Evolutionary conservation across 352 stramenopile genomes (phyloP).

Genomic region (Globisporangium viniferum): DNA sequence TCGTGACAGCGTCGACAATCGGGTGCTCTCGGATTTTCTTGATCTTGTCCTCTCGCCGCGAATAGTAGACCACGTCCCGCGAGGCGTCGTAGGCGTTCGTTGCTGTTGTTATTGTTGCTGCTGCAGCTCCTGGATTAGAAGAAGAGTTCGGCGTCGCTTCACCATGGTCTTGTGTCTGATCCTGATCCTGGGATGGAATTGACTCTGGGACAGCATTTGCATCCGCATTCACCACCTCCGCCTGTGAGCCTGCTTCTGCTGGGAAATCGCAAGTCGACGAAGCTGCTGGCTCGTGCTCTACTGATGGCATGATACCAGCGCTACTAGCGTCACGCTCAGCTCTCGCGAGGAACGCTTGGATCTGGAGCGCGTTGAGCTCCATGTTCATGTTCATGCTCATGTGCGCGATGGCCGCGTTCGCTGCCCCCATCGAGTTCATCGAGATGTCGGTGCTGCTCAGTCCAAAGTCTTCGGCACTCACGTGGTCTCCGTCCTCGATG

Average conservation of each 20-base stretch:
- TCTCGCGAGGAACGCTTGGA: constrained; percentile 45
- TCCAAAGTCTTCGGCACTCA: constrained; percentile 51
- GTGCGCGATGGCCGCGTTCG: constrained; percentile 31
- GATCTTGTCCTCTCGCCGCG: constrained; percentile 64
- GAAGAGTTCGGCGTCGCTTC: neutral
- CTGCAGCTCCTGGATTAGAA: too few relatives aligned
- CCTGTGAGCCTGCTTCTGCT: neutral
- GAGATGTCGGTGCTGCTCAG: constrained; percentile 37
- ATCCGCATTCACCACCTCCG: neutral
- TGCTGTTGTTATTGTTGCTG: neutral
- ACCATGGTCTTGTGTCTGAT: neutral
- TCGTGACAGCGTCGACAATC: constrained; percentile 37
- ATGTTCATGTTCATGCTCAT: constrained; percentile 58
- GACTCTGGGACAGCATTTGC: neutral
- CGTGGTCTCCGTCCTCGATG: constrained; percentile 48
- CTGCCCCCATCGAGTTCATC: constrained; percentile 42
- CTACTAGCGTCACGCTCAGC: constrained; percentile 22
- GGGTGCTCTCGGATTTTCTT: constrained; percentile 51
- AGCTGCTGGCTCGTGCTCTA: neutral
- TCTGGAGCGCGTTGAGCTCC: constrained; percentile 56
- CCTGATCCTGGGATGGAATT: neutral
- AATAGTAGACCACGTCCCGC: constrained; percentile 37
- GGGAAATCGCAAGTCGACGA: neutral
- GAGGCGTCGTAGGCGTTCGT: constrained; percentile 32
- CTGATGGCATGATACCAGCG: neutral